A percentile compares a stretch with the other conserved stretches of the same genome.
These are phyloP conservation scores for Monoraphidium neglectum DNA, from an alignment of 139 green algal species.

Conservation along the genomic window DNA sequence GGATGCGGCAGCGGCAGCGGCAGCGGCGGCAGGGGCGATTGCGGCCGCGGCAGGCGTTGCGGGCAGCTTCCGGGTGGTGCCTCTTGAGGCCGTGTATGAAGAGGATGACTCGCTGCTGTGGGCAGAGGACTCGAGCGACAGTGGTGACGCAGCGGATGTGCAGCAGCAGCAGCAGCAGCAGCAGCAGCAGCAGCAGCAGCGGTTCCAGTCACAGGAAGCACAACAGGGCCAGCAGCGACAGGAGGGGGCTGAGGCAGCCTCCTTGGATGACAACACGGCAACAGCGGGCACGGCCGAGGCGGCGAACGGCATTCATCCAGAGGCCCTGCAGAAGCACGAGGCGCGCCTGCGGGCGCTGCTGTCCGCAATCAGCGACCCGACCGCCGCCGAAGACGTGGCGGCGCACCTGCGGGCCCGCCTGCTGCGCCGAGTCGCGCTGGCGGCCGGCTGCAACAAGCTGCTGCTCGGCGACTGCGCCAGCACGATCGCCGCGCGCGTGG, in stretches of 20 bases:
- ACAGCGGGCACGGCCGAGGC: neutral
- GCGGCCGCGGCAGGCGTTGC: neutral
- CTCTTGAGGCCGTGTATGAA: neutral
- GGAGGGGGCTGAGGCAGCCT: neutral
- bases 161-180: too few species aligned
- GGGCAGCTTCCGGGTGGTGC: neutral
- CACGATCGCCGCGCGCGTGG: conserved; percentile 48
- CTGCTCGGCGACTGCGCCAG: conserved; percentile 54
- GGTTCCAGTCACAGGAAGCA: too few species aligned
- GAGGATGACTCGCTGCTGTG: neutral
- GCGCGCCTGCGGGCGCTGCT: conserved; percentile 4
- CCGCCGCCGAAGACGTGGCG: conserved; percentile 68
- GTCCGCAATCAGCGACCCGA: conserved; percentile 58
- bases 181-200: too few species aligned
- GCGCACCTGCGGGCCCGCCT: conserved; percentile 53
- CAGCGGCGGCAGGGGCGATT: neutral
- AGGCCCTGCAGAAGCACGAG: neutral
- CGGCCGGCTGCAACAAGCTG: conserved; percentile 55
- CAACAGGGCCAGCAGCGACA: too few species aligned
- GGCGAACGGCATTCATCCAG: neutral
- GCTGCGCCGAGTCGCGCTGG: conserved; percentile 40
- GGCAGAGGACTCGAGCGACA: too few species aligned
- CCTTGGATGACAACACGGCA: neutral
- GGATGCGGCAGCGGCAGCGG: neutral
- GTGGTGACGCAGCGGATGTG: too few species aligned